Evolutionary conservation across 2,329 filamentous ascomycete genomes (phyloP), one percentile per base, ranked within the genome.

Genomic region (Paecilomyces sp.): DNA sequence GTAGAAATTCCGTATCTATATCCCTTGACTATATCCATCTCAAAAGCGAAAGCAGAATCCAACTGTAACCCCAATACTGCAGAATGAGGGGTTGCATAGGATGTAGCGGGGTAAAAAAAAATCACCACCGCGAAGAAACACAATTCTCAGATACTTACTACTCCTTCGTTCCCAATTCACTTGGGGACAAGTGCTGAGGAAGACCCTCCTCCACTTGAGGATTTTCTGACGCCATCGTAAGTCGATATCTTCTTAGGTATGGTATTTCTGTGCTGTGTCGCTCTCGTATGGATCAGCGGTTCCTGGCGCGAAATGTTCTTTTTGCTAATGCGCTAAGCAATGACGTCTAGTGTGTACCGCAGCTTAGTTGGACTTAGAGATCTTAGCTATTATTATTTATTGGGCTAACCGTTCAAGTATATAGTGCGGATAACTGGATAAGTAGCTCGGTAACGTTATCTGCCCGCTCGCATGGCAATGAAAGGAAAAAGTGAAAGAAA

Each of bases 91-190:
- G 30, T 31, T 50, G 25, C 22, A 30, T 22, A 22, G 22, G 1
- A 28, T 28, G 25, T 41, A 62, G 55, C 51, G 50, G 51, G 41
- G 56, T 54, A 22, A 18, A 52, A 33, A 25, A 11, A 24, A 36
- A 60, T 28, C 25, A 28, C 25, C 6, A 28, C 25, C 25, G 6
- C 25, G 25, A 11, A 51, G 55, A 7, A 30, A 15, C 36, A 58
- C 18, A 34, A 47, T n/a, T 31, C 18, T 50, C 30, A 13, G 50
- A 50, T 9, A 81, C 85, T 68, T 79, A 95, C 91, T 96, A 95
- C 81, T 93, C 88, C 76, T 91, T 96, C 31, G 91, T 96, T 56
- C 93, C 93, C 31, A 97, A 84, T 73, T 85, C 71, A 81, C 83
- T 96, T 18, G 92, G 90, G 65, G 89, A 84, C 28, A 96, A 86